phyloP scores from a whole-genome alignment of 495 filamentous ascomycete species.

The Cercophora scortea region DNA sequence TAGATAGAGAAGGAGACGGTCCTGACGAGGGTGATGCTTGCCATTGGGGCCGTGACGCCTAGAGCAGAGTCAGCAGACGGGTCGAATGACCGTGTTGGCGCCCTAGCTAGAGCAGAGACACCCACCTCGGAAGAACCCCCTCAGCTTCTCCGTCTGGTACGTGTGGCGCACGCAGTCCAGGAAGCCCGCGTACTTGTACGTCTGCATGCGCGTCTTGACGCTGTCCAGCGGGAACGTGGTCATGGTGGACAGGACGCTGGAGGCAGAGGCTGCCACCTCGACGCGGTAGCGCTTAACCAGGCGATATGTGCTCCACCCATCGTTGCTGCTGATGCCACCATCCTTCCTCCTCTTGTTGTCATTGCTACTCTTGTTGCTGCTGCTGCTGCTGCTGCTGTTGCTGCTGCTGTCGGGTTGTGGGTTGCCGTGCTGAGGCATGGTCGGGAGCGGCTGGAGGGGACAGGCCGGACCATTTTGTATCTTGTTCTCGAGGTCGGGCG shows the following conservation, averaged over 20 bases:
- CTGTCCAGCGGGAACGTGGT: conserved; percentile 74
- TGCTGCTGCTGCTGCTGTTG: conserved; percentile 4
- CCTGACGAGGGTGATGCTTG: conserved; percentile 80
- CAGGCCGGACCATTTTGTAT: conserved; percentile 26
- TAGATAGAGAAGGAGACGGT: conserved; percentile 94
- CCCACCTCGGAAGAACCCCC: conserved; percentile 73
- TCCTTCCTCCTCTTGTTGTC: not conserved
- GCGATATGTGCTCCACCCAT: conserved; percentile 30
- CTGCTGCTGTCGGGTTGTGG: conserved; percentile 7
- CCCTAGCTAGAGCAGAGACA: not conserved
- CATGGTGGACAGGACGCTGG: conserved; percentile 66
- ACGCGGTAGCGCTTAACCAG: conserved; percentile 70
- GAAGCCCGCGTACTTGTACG: conserved; percentile 63
- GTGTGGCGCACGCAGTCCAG: conserved; percentile 63
- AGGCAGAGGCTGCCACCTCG: conserved; percentile 67
- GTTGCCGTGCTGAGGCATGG: conserved; percentile 38
- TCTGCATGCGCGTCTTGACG: conserved; percentile 83
- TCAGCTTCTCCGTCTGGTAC: conserved; percentile 60
- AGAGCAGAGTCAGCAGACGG: not conserved
- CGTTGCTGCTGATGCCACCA: not conserved
- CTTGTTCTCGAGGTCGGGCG: conserved; percentile 28
- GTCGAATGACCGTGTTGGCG: too few species aligned
- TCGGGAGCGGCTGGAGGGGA: conserved; percentile 25
- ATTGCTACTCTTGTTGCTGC: not conserved
- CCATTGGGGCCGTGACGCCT: conserved; percentile 75